Evolutionary conservation across 176 grass and related monocot genomes (phyloP).

Genomic region (Ensete ventricosum): DNA sequence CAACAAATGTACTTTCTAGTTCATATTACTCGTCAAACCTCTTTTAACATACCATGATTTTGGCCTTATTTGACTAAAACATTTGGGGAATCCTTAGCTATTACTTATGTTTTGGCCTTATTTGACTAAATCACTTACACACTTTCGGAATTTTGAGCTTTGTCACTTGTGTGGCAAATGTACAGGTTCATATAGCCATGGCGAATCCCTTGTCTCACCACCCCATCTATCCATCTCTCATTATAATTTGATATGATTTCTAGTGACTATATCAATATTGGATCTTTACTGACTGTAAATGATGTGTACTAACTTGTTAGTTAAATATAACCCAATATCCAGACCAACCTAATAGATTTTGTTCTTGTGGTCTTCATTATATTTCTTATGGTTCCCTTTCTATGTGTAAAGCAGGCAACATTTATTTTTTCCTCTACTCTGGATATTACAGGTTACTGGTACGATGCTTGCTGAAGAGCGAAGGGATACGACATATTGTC

Average conservation of each 20-base stretch:
- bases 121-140: no score
- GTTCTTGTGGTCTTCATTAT: constrained; percentile 10
- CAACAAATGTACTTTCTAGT: not conserved
- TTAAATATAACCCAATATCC: not conserved
- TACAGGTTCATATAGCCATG: no score
- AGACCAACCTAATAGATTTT: not conserved
- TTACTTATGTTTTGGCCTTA: no score
- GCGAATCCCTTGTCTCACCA: no score
- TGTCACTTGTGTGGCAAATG: no score
- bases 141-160: no score
- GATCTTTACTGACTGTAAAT: not conserved
- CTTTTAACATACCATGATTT: not conserved
- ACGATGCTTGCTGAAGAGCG: constrained; percentile 64
- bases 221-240: no score
- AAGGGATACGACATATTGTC: constrained; percentile 53
- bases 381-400: not conserved
- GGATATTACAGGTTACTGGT: constrained; percentile 55
- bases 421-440: constrained; percentile 9
- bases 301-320: not conserved
- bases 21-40: not conserved
- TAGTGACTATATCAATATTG: no score
- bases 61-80: not conserved
- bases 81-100: no score
- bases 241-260: no score
- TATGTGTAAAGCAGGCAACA: constrained; percentile 16